Conservation (phyloP, 2,329 filamentous ascomycete species). For the Macrophomina pseudophaseolina region DNA sequence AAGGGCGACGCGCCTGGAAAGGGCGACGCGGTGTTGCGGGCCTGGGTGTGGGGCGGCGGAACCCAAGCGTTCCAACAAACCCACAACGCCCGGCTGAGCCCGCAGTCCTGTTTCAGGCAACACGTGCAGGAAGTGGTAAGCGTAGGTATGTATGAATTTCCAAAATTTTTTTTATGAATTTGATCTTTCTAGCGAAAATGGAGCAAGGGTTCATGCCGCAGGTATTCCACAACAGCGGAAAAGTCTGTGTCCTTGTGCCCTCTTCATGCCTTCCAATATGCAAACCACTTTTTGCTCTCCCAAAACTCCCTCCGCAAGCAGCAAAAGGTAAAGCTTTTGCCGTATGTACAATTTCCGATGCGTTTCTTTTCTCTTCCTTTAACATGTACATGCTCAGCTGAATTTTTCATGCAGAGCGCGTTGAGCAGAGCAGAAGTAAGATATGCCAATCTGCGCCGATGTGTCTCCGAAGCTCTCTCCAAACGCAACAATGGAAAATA, state of each 20-base stretch:
- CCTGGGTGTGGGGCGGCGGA: neutral
- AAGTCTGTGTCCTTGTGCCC: neutral
- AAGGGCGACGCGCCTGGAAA: neutral
- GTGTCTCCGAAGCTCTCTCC: constrained; percentile 1
- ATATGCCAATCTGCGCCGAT: constrained; percentile 17
- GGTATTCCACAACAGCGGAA: constrained; percentile 12
- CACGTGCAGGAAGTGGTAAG: neutral
- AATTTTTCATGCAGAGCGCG: neutral
- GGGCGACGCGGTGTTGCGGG: constrained; percentile 3
- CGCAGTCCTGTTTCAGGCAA: neutral
- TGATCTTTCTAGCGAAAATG: constrained; percentile 24
- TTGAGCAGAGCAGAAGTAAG: constrained; percentile 10
- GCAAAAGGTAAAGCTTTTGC: constrained; percentile 3
- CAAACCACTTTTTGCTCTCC: neutral
- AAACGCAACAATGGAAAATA: constrained; percentile 16
- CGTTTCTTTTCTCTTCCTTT: neutral
- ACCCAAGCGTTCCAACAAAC: neutral
- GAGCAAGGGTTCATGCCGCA: constrained; percentile 15
- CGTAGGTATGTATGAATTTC: neutral
- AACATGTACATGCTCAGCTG: constrained; percentile 1
- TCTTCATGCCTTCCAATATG: constrained; percentile 6
- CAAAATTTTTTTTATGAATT: constrained; percentile 23
- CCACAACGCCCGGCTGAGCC: too few relatives aligned
- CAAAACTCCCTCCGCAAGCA: constrained; percentile 3
- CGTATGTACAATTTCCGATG: constrained; percentile 25